Evolutionary conservation across 257 asterid species (phyloP).

Genomic region (Fraxinus americana): DNA sequence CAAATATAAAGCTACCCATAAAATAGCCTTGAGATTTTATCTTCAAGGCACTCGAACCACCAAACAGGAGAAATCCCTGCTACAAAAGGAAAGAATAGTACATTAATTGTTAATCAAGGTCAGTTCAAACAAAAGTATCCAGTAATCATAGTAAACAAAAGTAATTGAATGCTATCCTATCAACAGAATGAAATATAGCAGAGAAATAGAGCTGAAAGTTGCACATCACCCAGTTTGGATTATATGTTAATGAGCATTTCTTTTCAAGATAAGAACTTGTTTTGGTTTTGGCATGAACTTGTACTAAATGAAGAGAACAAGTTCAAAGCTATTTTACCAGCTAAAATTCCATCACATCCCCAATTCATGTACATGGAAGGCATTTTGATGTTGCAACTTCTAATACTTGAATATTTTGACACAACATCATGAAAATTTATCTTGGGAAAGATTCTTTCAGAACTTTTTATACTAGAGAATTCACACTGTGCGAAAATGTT

Average conservation of each 20-base stretch:
- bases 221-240: background rate
- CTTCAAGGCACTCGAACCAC: constrained; percentile 26
- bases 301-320: background rate
- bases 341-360: background rate
- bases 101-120: background rate
- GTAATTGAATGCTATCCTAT: background rate
- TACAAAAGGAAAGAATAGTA: constrained; percentile 14
- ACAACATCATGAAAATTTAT: background rate
- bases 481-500: background rate
- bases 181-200: background rate
- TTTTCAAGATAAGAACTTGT: background rate
- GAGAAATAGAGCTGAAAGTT: background rate
- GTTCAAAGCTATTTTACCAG: background rate
- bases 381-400: too few relatives aligned
- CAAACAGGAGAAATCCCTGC: constrained; percentile 25
- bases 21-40: constrained; percentile 1
- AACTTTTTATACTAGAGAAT: background rate
- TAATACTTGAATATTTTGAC: background rate
- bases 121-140: background rate
- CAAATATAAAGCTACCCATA: constrained; percentile 12
- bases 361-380: too few relatives aligned
- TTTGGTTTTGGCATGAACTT: too few relatives aligned
- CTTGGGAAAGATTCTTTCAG: background rate
- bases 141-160: background rate
- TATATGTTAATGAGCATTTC: background rate